These are phyloP conservation scores for Curvularia hawaiiensis DNA, from an alignment of 2,329 filamentous ascomycete species.

Conservation along the genomic window DNA sequence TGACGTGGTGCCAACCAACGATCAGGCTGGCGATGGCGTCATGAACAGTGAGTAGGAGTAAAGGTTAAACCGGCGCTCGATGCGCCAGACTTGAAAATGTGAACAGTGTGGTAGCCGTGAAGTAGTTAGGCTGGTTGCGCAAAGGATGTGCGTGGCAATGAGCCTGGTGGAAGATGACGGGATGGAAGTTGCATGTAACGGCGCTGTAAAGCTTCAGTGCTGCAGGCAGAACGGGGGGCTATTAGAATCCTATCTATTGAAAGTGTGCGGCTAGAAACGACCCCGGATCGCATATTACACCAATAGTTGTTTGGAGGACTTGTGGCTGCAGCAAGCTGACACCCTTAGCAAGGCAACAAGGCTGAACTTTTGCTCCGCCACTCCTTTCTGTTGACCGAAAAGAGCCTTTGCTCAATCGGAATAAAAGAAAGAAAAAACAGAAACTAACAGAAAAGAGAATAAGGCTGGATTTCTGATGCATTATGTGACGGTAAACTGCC, in stretches of 20 bases:
- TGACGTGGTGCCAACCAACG: conserved; percentile 11
- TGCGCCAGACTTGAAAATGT: background rate
- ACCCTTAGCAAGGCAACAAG: conserved; percentile 7
- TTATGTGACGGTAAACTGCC: background rate
- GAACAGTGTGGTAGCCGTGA: background rate
- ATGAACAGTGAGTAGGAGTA: background rate
- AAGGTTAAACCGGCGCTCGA: background rate
- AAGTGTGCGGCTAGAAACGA: background rate
- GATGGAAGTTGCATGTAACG: background rate
- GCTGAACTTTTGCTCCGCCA: conserved; percentile 2
- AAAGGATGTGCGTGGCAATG: background rate
- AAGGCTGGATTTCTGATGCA: background rate
- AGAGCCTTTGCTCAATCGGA: background rate
- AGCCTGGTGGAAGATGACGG: background rate
- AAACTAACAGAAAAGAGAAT: too few relatives aligned
- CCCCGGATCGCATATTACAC: background rate
- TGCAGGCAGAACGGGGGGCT: background rate
- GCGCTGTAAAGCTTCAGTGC: background rate
- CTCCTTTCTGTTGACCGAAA: background rate
- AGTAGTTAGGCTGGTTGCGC: background rate
- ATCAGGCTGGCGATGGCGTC: conserved; percentile 8
- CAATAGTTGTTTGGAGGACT: conserved; percentile 11
- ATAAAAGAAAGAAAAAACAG: background rate
- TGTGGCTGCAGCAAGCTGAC: conserved; percentile 18
- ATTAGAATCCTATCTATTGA: background rate